Percentiles rank a stretch among this genome's conserved stretches.
Evolutionary conservation across 139 green algal species (phyloP).

Genomic region (Astrephomene gubernaculifera): DNA sequence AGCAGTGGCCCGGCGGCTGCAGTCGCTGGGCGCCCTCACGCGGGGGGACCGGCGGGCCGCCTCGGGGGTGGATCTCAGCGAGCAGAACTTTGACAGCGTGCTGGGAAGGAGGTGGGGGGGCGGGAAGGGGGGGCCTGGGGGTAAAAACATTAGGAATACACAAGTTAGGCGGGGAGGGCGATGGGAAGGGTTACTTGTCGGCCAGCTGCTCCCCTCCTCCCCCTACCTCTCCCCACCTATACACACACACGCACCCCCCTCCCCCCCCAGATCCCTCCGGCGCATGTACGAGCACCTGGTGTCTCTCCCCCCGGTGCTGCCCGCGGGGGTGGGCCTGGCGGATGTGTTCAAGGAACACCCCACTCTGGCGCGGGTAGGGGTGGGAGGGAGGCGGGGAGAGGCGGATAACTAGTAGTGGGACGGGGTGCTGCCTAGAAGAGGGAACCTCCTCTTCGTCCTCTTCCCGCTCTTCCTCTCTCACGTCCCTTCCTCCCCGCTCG

Average conservation of each 20-base stretch:
- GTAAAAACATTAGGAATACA: not conserved
- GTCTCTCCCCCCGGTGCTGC: slow-evolving; percentile 17
- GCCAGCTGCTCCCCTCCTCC: too few relatives aligned
- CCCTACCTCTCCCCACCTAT: too few relatives aligned
- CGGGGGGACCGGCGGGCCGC: slow-evolving; percentile 89
- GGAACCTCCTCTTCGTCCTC: not conserved
- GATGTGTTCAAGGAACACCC: slow-evolving; percentile 29
- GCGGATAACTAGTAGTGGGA: not conserved
- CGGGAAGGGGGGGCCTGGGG: not conserved
- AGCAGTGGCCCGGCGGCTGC: slow-evolving; percentile 87
- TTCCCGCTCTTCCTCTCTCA: not conserved
- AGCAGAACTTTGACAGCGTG: slow-evolving; percentile 82
- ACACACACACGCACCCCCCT: too few relatives aligned
- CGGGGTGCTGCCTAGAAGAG: not conserved
- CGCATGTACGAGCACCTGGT: slow-evolving; percentile 82
- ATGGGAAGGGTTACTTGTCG: not conserved
- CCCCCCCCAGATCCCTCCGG: slow-evolving; percentile 59
- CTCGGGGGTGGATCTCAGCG: slow-evolving; percentile 65
- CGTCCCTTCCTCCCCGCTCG: too few relatives aligned
- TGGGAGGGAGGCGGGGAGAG: too few relatives aligned
- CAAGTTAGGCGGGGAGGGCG: not conserved
- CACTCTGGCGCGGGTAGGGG: not conserved
- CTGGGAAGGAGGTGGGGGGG: slow-evolving; percentile 46
- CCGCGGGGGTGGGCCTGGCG: slow-evolving; percentile 20
- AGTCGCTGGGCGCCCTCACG: slow-evolving; percentile 90